Evolutionary conservation across 257 asterid species (phyloP).

Genomic region (Nicotiana tabacum): DNA sequence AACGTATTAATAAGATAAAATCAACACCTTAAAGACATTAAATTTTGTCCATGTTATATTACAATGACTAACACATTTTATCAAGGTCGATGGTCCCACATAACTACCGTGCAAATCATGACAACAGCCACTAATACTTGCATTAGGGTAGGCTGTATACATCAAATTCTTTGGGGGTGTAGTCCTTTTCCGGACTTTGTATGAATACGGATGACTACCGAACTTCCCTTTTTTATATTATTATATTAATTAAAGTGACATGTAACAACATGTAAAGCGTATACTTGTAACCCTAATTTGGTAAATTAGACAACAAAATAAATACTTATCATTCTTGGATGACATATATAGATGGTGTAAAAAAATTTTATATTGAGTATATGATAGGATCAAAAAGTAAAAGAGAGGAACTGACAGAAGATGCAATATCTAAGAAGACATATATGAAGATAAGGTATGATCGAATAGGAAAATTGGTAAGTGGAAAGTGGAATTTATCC

Average conservation of each 20-base stretch:
- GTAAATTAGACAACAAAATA: background rate
- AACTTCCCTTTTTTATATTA: background rate
- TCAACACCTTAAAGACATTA: no score
- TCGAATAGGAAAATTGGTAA: background rate
- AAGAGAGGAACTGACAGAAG: background rate
- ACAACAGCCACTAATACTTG: no score
- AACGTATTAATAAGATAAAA: background rate
- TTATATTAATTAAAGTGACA: background rate
- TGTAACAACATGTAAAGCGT: no score
- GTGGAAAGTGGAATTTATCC: constrained; percentile 7
- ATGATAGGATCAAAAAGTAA: background rate
- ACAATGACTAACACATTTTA: no score
- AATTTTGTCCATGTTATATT: no score
- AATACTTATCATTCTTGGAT: background rate
- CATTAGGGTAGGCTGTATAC: no score
- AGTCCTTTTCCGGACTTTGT: no score
- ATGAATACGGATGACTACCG: no score
- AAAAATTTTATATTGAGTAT: no score
- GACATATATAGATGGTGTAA: background rate
- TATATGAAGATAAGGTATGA: background rate
- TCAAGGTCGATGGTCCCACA: no score
- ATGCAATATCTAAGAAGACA: background rate
- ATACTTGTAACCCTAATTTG: background rate
- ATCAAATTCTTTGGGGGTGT: no score
- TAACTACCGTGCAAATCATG: no score